These are phyloP conservation scores for Hirschfeldia incana DNA, from an alignment of 345 rosid species.

Conservation along the genomic window DNA sequence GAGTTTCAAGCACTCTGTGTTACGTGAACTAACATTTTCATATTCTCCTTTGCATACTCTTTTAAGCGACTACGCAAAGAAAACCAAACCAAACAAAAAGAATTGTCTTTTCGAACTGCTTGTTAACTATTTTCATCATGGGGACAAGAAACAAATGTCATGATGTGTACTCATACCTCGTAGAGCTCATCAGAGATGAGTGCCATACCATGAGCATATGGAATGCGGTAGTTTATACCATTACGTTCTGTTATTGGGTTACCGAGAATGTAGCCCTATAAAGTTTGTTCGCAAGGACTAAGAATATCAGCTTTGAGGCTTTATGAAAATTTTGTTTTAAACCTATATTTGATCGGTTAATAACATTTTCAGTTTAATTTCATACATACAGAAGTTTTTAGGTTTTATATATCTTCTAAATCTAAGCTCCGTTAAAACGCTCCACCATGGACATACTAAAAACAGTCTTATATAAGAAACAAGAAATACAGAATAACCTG, in stretches of 20 bases:
- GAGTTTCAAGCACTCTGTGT: background rate
- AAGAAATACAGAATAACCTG: constrained; percentile 42
- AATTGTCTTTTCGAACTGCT: background rate
- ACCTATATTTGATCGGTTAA: too few relatives aligned
- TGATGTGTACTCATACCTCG: constrained; percentile 41
- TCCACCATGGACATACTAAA: background rate
- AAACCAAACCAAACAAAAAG: background rate
- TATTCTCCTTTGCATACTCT: background rate
- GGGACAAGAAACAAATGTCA: background rate
- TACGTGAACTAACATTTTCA: background rate
- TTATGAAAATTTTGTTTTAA: too few relatives aligned
- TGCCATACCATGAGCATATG: constrained; percentile 30
- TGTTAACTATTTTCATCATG: background rate
- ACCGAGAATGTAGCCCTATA: constrained; percentile 63
- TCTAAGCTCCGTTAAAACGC: too few relatives aligned
- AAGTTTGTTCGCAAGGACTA: background rate
- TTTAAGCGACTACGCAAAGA: background rate
- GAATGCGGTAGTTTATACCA: constrained; percentile 44
- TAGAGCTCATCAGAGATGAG: constrained; percentile 71
- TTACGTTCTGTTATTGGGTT: constrained; percentile 43
- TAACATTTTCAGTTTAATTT: too few relatives aligned
- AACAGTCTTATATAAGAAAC: background rate
- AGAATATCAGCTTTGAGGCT: background rate
- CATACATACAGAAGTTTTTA: too few relatives aligned
- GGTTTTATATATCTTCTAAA: too few relatives aligned